Percentiles rank a stretch among this genome's conserved stretches.
phyloP scores from a whole-genome alignment of 139 green algal genomes.

The Chlamydomonas schloesseri region DNA sequence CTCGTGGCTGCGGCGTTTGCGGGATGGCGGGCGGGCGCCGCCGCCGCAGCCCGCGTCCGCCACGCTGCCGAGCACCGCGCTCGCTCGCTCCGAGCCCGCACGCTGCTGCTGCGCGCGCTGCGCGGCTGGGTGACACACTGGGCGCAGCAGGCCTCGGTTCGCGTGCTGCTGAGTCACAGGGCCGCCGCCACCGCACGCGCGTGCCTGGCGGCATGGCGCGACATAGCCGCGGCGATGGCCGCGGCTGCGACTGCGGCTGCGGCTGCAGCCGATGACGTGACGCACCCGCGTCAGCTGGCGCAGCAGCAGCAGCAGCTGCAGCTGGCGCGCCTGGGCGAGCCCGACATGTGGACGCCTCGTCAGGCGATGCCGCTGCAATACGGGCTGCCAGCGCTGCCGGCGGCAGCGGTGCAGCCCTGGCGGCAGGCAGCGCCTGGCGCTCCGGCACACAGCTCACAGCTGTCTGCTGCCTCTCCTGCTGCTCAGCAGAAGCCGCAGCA shows the following conservation, averaged over 20 bases:
- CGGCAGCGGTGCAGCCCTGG: too few relatives aligned
- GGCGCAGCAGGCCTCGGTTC: slow-evolving; percentile 19
- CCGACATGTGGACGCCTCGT: too few relatives aligned
- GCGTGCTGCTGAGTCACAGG: slow-evolving; percentile 10
- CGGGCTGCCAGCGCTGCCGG: too few relatives aligned
- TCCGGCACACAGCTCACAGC: too few relatives aligned
- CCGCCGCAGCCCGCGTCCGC: neutral
- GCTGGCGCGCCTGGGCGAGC: too few relatives aligned
- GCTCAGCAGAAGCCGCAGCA: too few relatives aligned
- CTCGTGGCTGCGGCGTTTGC: neutral
- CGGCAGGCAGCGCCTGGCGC: too few relatives aligned
- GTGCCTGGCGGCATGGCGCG: neutral
- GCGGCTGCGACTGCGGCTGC: neutral
- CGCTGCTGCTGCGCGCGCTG: neutral
- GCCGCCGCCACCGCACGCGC: neutral
- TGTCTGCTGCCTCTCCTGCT: too few relatives aligned
- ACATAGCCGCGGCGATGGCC: neutral
- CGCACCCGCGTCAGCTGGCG: too few relatives aligned
- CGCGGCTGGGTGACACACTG: slow-evolving; percentile 17
- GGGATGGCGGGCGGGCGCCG: neutral
- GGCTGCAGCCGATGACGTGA: neutral
- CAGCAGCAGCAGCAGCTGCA: too few relatives aligned
- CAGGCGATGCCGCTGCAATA: too few relatives aligned
- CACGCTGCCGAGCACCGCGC: neutral
- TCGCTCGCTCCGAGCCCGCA: too few relatives aligned